Evolutionary conservation across 805 yeast species (phyloP).

Genomic region (Wickerhamomyces xylosicus): DNA sequence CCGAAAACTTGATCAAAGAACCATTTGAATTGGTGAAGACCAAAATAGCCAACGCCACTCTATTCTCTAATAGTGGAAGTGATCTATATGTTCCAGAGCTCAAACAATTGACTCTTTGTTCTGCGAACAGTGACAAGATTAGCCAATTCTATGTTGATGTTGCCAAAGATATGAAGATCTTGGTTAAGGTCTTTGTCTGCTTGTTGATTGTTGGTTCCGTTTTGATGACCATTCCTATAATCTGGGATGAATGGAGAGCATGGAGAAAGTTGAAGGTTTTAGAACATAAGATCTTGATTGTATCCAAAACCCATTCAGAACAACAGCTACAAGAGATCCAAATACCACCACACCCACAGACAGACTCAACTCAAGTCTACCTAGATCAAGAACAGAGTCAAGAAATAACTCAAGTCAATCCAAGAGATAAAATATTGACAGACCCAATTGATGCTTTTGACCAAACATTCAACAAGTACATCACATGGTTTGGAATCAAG

Average conservation of each 20-base stretch:
- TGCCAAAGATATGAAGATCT: constrained; percentile 21
- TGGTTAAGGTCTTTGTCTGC: constrained; percentile 29
- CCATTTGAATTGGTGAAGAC: constrained; percentile 49
- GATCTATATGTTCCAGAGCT: constrained; percentile 32
- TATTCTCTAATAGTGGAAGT: constrained; percentile 6
- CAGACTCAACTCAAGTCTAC: too few relatives aligned
- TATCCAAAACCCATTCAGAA: background rate
- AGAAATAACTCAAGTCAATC: background rate
- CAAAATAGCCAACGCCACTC: constrained; percentile 26
- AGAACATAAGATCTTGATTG: constrained; percentile 10
- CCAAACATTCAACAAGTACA: constrained; percentile 14
- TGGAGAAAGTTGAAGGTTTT: constrained; percentile 38
- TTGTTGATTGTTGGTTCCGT: constrained; percentile 32
- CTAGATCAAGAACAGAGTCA: too few relatives aligned
- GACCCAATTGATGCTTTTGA: constrained; percentile 13
- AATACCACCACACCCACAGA: background rate
- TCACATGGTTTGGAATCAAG: constrained; percentile 13
- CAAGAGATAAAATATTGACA: background rate
- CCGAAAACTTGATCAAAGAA: constrained; percentile 37
- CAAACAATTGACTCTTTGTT: constrained; percentile 26
- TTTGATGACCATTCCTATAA: constrained; percentile 29
- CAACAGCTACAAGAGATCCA: constrained; percentile 9
- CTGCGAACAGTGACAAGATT: constrained; percentile 27
- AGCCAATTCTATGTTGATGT: constrained; percentile 26
- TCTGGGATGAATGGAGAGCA: constrained; percentile 31